A percentile compares a stretch with the other conserved stretches of the same genome.
phyloP scores from a whole-genome alignment of 2,329 filamentous ascomycete species.

The Acrocalymma vagum region DNA sequence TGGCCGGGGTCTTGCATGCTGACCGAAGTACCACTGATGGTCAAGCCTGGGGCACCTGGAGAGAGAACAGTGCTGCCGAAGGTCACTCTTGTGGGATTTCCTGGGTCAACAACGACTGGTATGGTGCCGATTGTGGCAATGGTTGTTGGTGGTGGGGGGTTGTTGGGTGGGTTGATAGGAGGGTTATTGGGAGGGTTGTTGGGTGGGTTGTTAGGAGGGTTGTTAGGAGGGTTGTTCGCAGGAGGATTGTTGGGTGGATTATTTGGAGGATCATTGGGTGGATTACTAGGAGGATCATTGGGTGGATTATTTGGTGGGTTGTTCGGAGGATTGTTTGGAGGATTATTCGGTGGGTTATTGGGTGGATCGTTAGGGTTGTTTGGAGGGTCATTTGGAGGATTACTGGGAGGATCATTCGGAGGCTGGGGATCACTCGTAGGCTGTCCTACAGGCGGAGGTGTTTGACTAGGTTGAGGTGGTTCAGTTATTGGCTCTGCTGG shows the following conservation, averaged over 20 bases:
- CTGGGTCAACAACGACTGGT: conserved; percentile 20
- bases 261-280: conserved; percentile 1
- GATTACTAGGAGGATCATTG: conserved; percentile 2
- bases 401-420: conserved; percentile 6
- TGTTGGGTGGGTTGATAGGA: neutral
- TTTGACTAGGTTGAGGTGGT: conserved; percentile 30
- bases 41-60: conserved; percentile 16
- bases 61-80: conserved; percentile 16
- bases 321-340: conserved; percentile 1
- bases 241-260: conserved; percentile 2
- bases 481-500: conserved; percentile 4
- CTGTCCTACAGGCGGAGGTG: conserved; percentile 12
- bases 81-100: conserved; percentile 11
- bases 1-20: conserved; percentile 10
- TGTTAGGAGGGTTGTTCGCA: conserved; percentile 6
- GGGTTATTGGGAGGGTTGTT: conserved; percentile 2
- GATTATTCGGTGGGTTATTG: conserved; percentile 5
- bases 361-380: conserved; percentile 6
- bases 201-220: conserved; percentile 2
- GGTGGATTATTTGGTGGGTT: conserved; percentile 1
- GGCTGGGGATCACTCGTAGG: conserved; percentile 13
- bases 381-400: conserved; percentile 5
- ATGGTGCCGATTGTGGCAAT: conserved; percentile 15
- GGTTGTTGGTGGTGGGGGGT: conserved; percentile 13
- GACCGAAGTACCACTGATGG: conserved; percentile 13